Percentiles rank a stretch among this genome's conserved stretches.
Conservation (phyloP, 108 stramenopile species). For the Nannochloropsis oceanica region DNA sequence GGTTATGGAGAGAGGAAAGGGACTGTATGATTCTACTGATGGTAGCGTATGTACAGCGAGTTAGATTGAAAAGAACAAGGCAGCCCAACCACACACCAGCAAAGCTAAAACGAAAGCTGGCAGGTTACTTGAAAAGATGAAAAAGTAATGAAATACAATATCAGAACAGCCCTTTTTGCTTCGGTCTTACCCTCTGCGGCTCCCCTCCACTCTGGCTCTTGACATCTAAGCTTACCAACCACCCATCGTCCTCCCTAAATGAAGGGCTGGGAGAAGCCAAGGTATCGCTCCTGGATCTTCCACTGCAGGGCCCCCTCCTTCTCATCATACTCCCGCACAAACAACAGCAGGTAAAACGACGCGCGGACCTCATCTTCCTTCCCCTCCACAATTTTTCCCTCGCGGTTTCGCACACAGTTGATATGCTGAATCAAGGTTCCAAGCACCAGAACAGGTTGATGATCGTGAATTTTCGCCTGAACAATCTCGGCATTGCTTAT, state of each 20-base stretch:
- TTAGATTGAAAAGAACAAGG: too few relatives aligned
- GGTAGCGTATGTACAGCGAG: too few relatives aligned
- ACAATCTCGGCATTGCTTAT: slow-evolving; percentile 85
- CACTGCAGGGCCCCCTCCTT: slow-evolving; percentile 69
- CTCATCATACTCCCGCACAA: slow-evolving; percentile 87
- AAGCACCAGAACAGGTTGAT: slow-evolving; percentile 70
- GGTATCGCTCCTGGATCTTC: slow-evolving; percentile 65
- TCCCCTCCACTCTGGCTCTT: neutral
- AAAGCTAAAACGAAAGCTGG: too few relatives aligned
- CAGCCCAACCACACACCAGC: too few relatives aligned
- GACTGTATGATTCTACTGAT: too few relatives aligned
- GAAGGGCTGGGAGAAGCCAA: neutral
- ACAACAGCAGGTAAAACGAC: slow-evolving; percentile 83
- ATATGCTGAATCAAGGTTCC: slow-evolving; percentile 98
- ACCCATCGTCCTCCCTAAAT: neutral
- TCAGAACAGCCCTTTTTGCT: too few relatives aligned
- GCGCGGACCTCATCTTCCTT: slow-evolving; percentile 42
- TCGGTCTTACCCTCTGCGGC: neutral
- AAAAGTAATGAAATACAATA: too few relatives aligned
- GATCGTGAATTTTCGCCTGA: slow-evolving; percentile 65
- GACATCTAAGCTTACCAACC: too few relatives aligned
- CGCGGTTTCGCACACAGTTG: slow-evolving; percentile 78
- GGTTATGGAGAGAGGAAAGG: too few relatives aligned
- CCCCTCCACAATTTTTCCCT: slow-evolving; percentile 49
- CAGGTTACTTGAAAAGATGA: too few relatives aligned